Evolutionary conservation across 176 grass and related monocot genomes (phyloP).

Genomic region (Triticum monococcum): DNA sequence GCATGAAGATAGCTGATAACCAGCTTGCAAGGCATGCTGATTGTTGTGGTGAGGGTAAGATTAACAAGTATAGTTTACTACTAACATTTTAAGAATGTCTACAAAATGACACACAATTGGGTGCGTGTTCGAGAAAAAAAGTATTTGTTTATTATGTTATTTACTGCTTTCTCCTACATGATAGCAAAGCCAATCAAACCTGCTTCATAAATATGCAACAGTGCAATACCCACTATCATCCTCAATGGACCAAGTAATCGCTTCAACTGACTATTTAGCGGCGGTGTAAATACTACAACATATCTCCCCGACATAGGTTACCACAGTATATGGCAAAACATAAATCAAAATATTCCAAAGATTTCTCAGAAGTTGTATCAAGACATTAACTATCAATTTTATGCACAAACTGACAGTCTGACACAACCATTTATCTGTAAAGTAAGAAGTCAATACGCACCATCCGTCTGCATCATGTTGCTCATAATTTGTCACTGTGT

Average conservation of each 20-base stretch:
- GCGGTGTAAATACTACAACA: neutral
- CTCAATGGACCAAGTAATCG: neutral
- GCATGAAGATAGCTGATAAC: neutral
- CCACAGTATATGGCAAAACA: neutral
- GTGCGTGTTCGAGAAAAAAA: neutral
- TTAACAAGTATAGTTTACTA: neutral
- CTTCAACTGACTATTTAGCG: neutral
- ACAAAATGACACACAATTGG: neutral
- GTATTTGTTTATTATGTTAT: neutral
- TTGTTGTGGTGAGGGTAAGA: neutral
- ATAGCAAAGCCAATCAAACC: neutral
- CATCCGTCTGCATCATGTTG: conserved; percentile 72
- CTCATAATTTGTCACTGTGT: conserved; percentile 82
- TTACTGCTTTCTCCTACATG: neutral
- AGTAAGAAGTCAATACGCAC: conserved; percentile 46
- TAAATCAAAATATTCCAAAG: neutral
- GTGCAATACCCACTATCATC: neutral
- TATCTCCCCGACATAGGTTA: neutral
- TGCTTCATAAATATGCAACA: neutral
- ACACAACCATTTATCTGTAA: conserved; percentile 17
- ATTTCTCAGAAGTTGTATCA: neutral
- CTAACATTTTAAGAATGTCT: neutral
- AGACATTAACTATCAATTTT: neutral
- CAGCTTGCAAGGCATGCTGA: neutral
- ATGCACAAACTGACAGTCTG: neutral